Evolutionary conservation across 2,329 filamentous ascomycete genomes (phyloP).

Genomic region (Aspergillus persii): DNA sequence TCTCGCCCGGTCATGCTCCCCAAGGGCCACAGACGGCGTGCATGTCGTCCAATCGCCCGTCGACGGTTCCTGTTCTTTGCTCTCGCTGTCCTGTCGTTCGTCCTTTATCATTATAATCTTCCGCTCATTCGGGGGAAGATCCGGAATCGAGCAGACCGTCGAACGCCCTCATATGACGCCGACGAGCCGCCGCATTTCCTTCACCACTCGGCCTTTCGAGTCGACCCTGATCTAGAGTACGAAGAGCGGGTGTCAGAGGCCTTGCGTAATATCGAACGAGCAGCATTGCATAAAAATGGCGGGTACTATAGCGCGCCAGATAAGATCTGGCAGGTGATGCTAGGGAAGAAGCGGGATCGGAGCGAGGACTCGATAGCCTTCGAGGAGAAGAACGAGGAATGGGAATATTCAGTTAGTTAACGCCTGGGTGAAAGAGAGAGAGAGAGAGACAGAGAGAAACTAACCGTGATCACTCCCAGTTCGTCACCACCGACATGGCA

Average conservation of each 20-base stretch:
- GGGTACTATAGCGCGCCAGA: constrained; percentile 12
- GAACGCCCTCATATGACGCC: constrained; percentile 14
- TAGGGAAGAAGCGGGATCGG: constrained; percentile 18
- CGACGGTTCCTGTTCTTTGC: neutral
- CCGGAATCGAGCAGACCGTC: constrained; percentile 6
- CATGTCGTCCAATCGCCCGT: neutral
- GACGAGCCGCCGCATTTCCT: constrained; percentile 26
- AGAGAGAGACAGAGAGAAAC: too few species aligned
- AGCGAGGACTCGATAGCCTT: constrained; percentile 26
- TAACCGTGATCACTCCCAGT: constrained; percentile 11
- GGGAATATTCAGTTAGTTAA: constrained; percentile 20
- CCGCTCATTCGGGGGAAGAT: constrained; percentile 5
- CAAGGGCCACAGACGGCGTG: neutral
- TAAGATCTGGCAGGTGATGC: constrained; percentile 33
- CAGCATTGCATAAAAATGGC: constrained; percentile 10
- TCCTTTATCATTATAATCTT: constrained; percentile 6
- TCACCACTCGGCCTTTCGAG: constrained; percentile 28
- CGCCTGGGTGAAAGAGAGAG: too few species aligned
- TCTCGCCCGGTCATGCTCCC: neutral
- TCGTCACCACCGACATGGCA: constrained; percentile 27
- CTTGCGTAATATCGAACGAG: constrained; percentile 23
- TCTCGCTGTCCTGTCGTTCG: constrained; percentile 8
- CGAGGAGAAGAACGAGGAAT: constrained; percentile 26
- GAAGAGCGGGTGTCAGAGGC: constrained; percentile 24
- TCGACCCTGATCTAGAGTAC: constrained; percentile 27